Base-by-base conservation (phyloP, 139 green algal genomes). In the Dunaliella primolecta region DNA sequence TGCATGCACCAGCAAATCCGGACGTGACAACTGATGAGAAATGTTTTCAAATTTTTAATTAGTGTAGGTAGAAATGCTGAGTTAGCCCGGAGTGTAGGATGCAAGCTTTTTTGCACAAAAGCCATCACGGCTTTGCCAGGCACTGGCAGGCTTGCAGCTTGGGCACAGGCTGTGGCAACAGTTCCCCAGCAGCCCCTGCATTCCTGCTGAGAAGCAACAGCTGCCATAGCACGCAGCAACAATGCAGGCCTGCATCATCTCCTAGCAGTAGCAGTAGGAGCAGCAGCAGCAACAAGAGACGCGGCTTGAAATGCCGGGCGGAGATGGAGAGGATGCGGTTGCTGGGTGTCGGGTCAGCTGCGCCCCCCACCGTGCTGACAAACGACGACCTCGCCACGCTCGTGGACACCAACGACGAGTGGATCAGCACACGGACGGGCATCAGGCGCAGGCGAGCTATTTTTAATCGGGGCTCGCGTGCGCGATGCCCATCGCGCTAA, bases 361-460 rank as follows among this genome's bases (percentile, higher is more conserved):
- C 95, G n/a, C 97, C 97, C 0, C 77, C 86, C 7, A 91, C 89
- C 25, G 89, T 95, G 29, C 85, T 99, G 0, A 96, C 91, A 15
- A 99, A 99, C 86, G 82, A 93, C 23, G 96, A 99, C 86, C 87
- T 99, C 27, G 91, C 92, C 72, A 84, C 93, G 88, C 88, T 98
- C 1, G 94, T 99, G 46, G 97, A 99, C 20, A 99, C 97, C 0
- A 97, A 92, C 84, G 97, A 99, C 82, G 97, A 99, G 76, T 99
- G 97, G 97, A 99, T 99, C 81, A 71, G 81, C 1, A 91, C 89
- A 0, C 90, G 97, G 3, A 99, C 97, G 0, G 97, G 97, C 77
- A 99, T 98, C 84, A 92, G 84, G 83, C 86, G 81, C 27, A 72
- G 56, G 81, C 78, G 56, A 1, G 81, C n/a, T n/a, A n/a, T n/a